Conservation (phyloP, 2,329 filamentous ascomycete genomes). For the Colletotrichum salicis region DNA sequence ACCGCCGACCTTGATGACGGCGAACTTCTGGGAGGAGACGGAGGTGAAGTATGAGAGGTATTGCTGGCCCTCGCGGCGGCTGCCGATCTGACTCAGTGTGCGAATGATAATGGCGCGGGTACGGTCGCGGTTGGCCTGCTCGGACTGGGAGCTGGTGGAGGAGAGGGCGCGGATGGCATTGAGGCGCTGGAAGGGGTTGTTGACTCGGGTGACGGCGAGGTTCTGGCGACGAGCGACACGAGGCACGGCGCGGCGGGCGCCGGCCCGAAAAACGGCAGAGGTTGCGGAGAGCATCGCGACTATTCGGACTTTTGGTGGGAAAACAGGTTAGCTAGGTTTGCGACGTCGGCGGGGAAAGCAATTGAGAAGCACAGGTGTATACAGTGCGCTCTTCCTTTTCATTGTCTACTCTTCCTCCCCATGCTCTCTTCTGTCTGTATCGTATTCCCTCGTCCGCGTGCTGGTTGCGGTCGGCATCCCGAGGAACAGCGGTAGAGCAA, state of each 20-base stretch:
- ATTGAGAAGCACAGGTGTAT: neutral
- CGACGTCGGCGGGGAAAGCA: neutral
- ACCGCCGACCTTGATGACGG: constrained; percentile 97
- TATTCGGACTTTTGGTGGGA: constrained; percentile 2
- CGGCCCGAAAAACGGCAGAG: constrained; percentile 55
- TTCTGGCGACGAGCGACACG: constrained; percentile 39
- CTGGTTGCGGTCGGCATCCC: neutral
- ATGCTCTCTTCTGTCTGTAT: neutral
- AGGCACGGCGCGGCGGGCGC: constrained; percentile 53
- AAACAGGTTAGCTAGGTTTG: constrained; percentile 2
- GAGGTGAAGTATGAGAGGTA: constrained; percentile 98
- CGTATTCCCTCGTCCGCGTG: neutral
- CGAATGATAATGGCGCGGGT: constrained; percentile 87
- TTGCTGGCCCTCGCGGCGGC: constrained; percentile 95
- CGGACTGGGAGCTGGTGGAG: constrained; percentile 45
- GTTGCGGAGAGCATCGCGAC: constrained; percentile 55
- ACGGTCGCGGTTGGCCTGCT: constrained; percentile 60
- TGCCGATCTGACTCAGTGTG: constrained; percentile 93
- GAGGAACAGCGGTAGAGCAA: neutral
- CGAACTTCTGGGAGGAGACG: constrained; percentile 95
- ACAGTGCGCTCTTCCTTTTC: neutral
- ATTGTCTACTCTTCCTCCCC: neutral
- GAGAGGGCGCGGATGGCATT: constrained; percentile 43
- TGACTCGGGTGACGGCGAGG: constrained; percentile 38
- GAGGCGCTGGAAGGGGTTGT: constrained; percentile 35